Conservation (phyloP, 2,329 filamentous ascomycete genomes). For the Nectriaceae sp. region DNA sequence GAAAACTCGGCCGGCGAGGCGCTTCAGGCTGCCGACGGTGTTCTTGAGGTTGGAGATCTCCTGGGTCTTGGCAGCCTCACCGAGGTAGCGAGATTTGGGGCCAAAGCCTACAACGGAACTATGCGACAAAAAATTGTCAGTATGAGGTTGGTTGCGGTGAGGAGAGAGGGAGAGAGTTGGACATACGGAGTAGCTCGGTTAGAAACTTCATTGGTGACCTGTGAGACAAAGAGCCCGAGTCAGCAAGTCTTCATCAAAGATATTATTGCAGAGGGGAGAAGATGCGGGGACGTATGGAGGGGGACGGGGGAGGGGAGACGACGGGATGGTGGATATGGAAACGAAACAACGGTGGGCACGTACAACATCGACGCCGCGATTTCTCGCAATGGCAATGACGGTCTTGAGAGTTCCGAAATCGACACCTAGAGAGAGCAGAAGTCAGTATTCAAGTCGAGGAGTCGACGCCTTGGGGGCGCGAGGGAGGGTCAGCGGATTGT, state of each 20-base stretch:
- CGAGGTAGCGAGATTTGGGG: constrained; percentile 89
- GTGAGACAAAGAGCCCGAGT: constrained; percentile 19
- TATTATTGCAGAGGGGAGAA: constrained; percentile 7
- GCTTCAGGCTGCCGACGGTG: constrained; percentile 90
- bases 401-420: constrained; percentile 97
- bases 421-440: constrained; percentile 60
- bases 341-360: constrained; percentile 46
- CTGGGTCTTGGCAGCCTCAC: constrained; percentile 95
- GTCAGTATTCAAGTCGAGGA: constrained; percentile 3
- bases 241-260: constrained; percentile 8
- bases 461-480: constrained; percentile 9
- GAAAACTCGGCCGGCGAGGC: constrained; percentile 83
- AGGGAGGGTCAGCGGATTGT: neutral
- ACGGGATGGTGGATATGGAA: constrained; percentile 37
- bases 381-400: constrained; percentile 94
- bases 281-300: neutral
- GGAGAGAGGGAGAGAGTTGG: constrained; percentile 3
- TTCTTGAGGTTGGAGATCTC: constrained; percentile 99
- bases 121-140: constrained; percentile 25
- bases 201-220: constrained; percentile 99
- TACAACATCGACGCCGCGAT: constrained; percentile 98
- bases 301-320: constrained; percentile 1
- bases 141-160: constrained; percentile 5
- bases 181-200: constrained; percentile 97
- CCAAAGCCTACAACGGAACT: constrained; percentile 95